Percentiles rank a stretch among this genome's conserved stretches.
Evolutionary conservation across 1,139 yeast species (phyloP).

Genomic region (Yamadazyma songkhlaensis): DNA sequence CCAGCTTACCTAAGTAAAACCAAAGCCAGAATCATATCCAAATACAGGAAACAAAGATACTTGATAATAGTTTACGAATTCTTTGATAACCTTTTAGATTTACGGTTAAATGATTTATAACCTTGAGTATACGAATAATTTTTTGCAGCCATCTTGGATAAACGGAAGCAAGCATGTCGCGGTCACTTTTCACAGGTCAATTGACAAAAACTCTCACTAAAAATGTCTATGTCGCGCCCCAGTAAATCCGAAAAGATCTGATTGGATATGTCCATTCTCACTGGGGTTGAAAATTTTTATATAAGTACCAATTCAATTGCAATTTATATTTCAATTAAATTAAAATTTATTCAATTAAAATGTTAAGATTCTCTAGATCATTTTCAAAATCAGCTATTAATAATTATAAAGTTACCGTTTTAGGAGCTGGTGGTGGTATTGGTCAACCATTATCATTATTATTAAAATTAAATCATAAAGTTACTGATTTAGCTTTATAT

Average conservation of each 20-base stretch:
- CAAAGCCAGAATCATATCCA: too few relatives aligned
- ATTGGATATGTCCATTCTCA: slow-evolving; percentile 1
- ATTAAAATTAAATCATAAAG: slow-evolving; percentile 63
- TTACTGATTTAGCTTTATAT: slow-evolving; percentile 69
- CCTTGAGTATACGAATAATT: too few relatives aligned
- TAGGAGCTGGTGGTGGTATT: slow-evolving; percentile 86
- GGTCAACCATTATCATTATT: slow-evolving; percentile 92
- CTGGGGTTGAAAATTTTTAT: slow-evolving; percentile 3
- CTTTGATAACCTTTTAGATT: too few relatives aligned
- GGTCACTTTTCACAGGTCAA: too few relatives aligned
- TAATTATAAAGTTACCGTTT: slow-evolving; percentile 71
- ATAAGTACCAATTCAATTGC: neutral
- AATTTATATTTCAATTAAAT: neutral
- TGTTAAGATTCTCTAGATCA: slow-evolving; percentile 41
- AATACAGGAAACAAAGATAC: too few relatives aligned
- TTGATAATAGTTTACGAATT: too few relatives aligned
- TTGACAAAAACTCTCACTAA: too few relatives aligned
- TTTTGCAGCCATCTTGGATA: too few relatives aligned
- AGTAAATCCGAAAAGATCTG: neutral
- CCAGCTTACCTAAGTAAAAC: too few relatives aligned
- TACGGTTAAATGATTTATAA: too few relatives aligned
- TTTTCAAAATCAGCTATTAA: slow-evolving; percentile 61
- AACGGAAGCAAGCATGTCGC: too few relatives aligned
- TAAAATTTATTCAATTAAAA: neutral
- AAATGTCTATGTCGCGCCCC: too few relatives aligned